Conservation (phyloP, 2,329 filamentous ascomycete genomes). For the Verticillium tricorpus region DNA sequence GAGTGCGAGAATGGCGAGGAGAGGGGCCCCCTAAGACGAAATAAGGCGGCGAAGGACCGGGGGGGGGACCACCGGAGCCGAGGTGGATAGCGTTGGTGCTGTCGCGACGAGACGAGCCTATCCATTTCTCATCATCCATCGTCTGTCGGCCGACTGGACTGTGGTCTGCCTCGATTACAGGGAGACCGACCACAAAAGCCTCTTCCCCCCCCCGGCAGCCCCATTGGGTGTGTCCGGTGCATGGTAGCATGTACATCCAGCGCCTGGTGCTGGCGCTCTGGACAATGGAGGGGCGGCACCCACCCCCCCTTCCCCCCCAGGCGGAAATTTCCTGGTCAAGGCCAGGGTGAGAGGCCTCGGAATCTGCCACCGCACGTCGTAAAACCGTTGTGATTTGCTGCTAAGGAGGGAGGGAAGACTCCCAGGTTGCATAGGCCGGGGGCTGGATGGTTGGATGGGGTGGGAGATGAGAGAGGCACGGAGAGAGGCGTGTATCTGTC, state of each 20-base stretch:
- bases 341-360: background rate
- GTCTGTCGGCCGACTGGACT: background rate
- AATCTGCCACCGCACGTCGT: background rate
- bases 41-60: conserved; percentile 1
- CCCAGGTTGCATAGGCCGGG: no score
- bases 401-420: background rate
- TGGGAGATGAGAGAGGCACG: background rate
- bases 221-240: background rate
- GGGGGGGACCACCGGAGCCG: background rate
- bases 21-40: background rate
- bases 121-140: background rate
- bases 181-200: background rate
- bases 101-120: background rate
- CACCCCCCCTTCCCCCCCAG: background rate
- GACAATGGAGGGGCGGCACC: background rate
- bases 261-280: background rate
- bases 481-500: background rate
- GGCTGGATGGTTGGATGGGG: background rate
- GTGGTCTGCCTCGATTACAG: background rate
- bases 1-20: background rate
- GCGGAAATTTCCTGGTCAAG: background rate
- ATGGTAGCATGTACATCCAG: background rate
- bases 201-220: background rate
- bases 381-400: background rate
- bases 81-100: background rate